Evolutionary conservation across 257 asterid genomes (phyloP).

Genomic region (Solanum chilense): DNA sequence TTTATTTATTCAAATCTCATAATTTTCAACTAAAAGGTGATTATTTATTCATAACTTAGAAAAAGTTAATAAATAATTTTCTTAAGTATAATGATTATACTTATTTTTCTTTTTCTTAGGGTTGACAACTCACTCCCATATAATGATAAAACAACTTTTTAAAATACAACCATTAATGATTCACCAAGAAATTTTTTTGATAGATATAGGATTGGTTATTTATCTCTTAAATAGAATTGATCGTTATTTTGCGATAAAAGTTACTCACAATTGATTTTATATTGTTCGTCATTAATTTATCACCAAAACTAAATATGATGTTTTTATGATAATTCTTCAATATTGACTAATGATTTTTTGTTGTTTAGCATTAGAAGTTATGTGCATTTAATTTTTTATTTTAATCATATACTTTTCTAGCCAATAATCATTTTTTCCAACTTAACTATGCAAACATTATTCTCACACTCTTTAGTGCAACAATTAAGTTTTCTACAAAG

Average conservation of each 20-base stretch:
- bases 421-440: not conserved
- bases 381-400: not conserved
- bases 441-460: not conserved
- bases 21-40: not conserved
- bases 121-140: constrained; percentile 31
- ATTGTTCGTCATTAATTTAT: too few species aligned
- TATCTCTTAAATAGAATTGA: not conserved
- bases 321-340: not conserved
- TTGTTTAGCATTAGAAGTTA: too few species aligned
- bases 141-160: constrained; percentile 14
- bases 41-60: not conserved
- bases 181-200: not conserved
- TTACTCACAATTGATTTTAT: not conserved
- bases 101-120: not conserved
- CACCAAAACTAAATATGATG: too few species aligned
- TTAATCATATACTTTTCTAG: not conserved
- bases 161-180: not conserved
- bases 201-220: not conserved
- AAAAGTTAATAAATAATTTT: constrained; percentile 7
- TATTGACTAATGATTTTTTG: not conserved
- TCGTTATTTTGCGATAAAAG: not conserved
- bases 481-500: not conserved
- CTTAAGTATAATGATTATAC: constrained; percentile 27
- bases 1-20: constrained; percentile 1
- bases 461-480: not conserved